Evolutionary conservation across 2,329 filamentous ascomycete genomes (phyloP), one percentile per base, ranked within the genome.

Genomic region (Aspergillus ruber): DNA sequence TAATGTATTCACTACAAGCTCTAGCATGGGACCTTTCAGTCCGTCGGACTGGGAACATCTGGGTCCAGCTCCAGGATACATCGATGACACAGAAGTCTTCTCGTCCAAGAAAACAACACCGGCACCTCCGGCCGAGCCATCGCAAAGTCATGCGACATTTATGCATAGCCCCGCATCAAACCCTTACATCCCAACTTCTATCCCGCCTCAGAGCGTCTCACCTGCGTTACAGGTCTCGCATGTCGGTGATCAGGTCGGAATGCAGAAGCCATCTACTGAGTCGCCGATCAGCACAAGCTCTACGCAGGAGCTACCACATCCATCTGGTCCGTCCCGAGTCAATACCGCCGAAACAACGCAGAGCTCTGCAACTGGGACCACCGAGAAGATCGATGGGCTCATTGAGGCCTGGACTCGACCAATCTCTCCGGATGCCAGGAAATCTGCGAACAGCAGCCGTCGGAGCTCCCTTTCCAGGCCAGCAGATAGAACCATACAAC

Each of bases 1-100:
- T n/a, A 53, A 51, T 43, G 29, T 50, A 13, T 47, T 56, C 15
- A 45, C 54, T 12, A 49, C 58, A n/a, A 50, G 57, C 42, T 70
- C 71, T 38, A 68, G 67, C 10, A 53, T 75, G 29, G 71, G 71
- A 1, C 55, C 56, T 39, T 70, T 71, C 3, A 64, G 66, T 1
- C 73, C 72, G 4, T 75, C 73, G 3, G 73, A 74, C 49, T 75
- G 73, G 73, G 72, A 75, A 50, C 67, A 74, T 54, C 64, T 73
- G 47, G 58, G 59, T 4, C 57, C 61, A n/a, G 56, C 57, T 6
- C 59, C 61, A 6, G 67, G 62, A 21, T 61, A 68, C 18, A 54
- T 72, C 38, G 69, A 73, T 45, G 70, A 73, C 50, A 48, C 54
- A 9, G 48, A 54, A 15, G 54, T 53, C 42, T 63, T 62, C 29